Conservation (phyloP, 2,329 filamentous ascomycete genomes). For the Paracorniculantispora psalliotae region DNA sequence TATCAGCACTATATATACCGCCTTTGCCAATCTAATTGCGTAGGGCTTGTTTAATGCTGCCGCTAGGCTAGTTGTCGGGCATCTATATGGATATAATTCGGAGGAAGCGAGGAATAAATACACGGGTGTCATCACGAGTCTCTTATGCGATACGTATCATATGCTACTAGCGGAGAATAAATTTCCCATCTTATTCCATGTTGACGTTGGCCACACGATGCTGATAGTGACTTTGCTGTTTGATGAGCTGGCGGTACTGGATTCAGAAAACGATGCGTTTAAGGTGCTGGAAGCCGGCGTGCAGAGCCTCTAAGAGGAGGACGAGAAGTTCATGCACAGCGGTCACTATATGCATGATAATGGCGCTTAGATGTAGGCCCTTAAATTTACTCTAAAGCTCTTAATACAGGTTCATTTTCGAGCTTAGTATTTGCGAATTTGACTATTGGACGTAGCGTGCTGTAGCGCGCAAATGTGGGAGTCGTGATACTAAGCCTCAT, state of each 20-base stretch:
- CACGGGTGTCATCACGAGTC: constrained; percentile 25
- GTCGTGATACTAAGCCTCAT: too few species aligned
- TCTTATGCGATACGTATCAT: constrained; percentile 29
- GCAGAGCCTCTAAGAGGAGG: too few species aligned
- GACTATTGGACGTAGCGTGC: too few species aligned
- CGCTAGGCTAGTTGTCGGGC: constrained; percentile 36
- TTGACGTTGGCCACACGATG: constrained; percentile 39
- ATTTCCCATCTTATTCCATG: constrained; percentile 37
- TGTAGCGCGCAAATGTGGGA: too few species aligned
- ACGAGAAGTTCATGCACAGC: too few species aligned
- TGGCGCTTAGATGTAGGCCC: too few species aligned
- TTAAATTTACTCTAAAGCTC: too few species aligned
- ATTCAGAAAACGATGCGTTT: constrained; percentile 34
- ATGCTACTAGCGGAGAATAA: constrained; percentile 20
- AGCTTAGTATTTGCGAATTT: too few species aligned
- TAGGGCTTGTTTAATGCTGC: constrained; percentile 37
- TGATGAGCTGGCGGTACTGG: constrained; percentile 32
- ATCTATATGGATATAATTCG: constrained; percentile 36
- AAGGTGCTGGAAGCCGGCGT: constrained; percentile 22
- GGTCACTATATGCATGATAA: too few species aligned
- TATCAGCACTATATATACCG: constrained; percentile 26
- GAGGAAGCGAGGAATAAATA: constrained; percentile 25
- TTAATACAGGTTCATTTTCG: too few species aligned
- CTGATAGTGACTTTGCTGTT: constrained; percentile 38
- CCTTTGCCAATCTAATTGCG: constrained; percentile 36